Conservation (phyloP, 1,284 basidiomycete species). For the Hymenochaete sp. region DNA sequence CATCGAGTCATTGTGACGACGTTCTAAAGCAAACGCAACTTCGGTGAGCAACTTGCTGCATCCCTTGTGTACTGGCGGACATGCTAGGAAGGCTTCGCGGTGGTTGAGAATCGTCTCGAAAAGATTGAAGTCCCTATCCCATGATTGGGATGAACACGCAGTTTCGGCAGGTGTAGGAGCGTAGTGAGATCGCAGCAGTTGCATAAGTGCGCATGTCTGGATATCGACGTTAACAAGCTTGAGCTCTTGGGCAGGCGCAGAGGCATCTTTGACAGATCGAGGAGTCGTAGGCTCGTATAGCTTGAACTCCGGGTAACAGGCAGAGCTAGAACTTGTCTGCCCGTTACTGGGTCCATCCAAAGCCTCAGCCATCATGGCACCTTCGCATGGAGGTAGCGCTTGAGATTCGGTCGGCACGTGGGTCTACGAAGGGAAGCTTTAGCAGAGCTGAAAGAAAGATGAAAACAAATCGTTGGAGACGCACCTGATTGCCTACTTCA, state of each 20-base stretch:
- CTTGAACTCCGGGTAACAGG: slow-evolving; percentile 4
- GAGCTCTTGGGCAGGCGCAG: not conserved
- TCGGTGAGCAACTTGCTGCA: slow-evolving; percentile 14
- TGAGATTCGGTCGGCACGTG: not conserved
- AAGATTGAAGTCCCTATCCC: slow-evolving; percentile 16
- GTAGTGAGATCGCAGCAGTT: slow-evolving; percentile 11
- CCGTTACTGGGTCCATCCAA: slow-evolving; percentile 15
- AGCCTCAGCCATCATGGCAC: slow-evolving; percentile 4
- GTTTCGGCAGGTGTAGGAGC: slow-evolving; percentile 1
- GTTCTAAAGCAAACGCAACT: slow-evolving; percentile 15
- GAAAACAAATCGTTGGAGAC: not conserved
- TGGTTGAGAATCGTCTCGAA: slow-evolving; percentile 17
- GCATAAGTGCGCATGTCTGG: slow-evolving; percentile 12
- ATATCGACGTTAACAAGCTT: not conserved
- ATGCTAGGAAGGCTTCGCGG: slow-evolving; percentile 16
- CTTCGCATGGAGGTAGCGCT: not conserved
- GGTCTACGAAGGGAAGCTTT: not conserved
- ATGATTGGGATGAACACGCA: not conserved
- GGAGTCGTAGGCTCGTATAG: not conserved
- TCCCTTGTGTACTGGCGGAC: slow-evolving; percentile 13
- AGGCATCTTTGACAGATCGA: slow-evolving; percentile 8
- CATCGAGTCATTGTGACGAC: slow-evolving; percentile 3
- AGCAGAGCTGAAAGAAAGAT: not conserved
- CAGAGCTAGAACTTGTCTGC: slow-evolving; percentile 10
- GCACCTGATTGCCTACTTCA: slow-evolving; percentile 4